These are phyloP conservation scores for Scheffersomyces lignosus DNA, from an alignment of 805 yeast species.

Conservation along the genomic window DNA sequence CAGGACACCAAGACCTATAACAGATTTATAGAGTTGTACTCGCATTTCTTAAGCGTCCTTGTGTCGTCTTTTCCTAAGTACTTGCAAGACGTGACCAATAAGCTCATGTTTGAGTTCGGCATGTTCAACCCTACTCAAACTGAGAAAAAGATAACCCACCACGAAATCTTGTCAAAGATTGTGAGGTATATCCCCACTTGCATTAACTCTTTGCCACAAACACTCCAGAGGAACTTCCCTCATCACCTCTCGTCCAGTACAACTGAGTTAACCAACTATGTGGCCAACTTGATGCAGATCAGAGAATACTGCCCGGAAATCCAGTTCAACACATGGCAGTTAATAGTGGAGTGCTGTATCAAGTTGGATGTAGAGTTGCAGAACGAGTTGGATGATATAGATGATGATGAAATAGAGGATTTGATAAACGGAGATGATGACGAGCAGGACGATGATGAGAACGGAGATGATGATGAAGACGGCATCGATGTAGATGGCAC, in stretches of 20 bases:
- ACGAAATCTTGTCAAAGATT: constrained; percentile 62
- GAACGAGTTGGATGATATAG: constrained; percentile 81
- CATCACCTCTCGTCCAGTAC: constrained; percentile 65
- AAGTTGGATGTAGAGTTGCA: constrained; percentile 91
- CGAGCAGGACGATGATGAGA: constrained; percentile 39
- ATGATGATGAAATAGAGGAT: constrained; percentile 63
- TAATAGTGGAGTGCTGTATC: constrained; percentile 75
- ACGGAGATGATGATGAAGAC: constrained; percentile 32
- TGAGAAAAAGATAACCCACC: constrained; percentile 38
- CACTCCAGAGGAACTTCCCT: constrained; percentile 67
- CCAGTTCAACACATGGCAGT: constrained; percentile 73
- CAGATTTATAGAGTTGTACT: constrained; percentile 52
- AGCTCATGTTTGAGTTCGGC: constrained; percentile 62
- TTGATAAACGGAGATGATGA: constrained; percentile 47
- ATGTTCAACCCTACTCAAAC: constrained; percentile 11
- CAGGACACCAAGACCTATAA: constrained; percentile 15
- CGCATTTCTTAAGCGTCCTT: constrained; percentile 72
- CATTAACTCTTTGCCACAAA: constrained; percentile 58
- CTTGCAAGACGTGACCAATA: constrained; percentile 78
- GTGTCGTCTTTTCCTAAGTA: constrained; percentile 88
- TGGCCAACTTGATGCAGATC: constrained; percentile 59
- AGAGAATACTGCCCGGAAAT: constrained; percentile 75
- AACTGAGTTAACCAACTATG: constrained; percentile 57
- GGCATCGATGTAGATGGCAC: constrained; percentile 30
- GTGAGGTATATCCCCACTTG: constrained; percentile 81